Conservation (phyloP, 2,329 filamentous ascomycete species). For the Parastagonospora nodorum region DNA sequence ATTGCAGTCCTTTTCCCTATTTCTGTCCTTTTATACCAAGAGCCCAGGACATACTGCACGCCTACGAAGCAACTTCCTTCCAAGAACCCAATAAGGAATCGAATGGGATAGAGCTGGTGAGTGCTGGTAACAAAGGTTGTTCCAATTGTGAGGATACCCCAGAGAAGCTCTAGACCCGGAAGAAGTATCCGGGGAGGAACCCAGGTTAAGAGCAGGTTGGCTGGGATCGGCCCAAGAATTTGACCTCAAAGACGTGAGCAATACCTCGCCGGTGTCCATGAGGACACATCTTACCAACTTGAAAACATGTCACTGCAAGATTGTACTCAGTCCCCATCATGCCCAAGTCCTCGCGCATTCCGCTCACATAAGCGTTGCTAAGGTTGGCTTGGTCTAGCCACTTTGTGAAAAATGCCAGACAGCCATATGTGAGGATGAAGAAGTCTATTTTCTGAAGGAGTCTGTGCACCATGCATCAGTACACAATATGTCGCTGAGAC, state of each 20-base stretch:
- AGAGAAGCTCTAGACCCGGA: constrained; percentile 9
- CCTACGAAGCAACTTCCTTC: constrained; percentile 14
- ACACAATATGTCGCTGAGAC: no score
- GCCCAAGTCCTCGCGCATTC: constrained; percentile 14
- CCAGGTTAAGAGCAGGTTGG: constrained; percentile 15
- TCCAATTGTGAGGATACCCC: constrained; percentile 17
- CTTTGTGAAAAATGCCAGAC: constrained; percentile 24
- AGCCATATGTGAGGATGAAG: constrained; percentile 19
- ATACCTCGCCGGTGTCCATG: constrained; percentile 37
- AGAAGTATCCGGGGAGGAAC: constrained; percentile 15
- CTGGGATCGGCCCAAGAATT: constrained; percentile 16
- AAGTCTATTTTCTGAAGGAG: constrained; percentile 23
- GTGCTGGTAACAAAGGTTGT: constrained; percentile 10
- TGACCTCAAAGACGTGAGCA: not conserved
- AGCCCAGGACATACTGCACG: constrained; percentile 18
- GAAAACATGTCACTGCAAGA: constrained; percentile 7
- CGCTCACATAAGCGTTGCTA: constrained; percentile 16
- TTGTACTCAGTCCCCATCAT: constrained; percentile 1
- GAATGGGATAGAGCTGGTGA: constrained; percentile 16
- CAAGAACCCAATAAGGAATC: constrained; percentile 15
- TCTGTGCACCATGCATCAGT: not conserved
- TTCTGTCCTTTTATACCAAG: constrained; percentile 20
- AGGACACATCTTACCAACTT: constrained; percentile 43
- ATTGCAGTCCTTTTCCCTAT: constrained; percentile 21
- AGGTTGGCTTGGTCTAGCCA: constrained; percentile 23